Evolutionary conservation across 2,329 filamentous ascomycete species (phyloP).

Genomic region (Stagonosporopsis tanaceti): DNA sequence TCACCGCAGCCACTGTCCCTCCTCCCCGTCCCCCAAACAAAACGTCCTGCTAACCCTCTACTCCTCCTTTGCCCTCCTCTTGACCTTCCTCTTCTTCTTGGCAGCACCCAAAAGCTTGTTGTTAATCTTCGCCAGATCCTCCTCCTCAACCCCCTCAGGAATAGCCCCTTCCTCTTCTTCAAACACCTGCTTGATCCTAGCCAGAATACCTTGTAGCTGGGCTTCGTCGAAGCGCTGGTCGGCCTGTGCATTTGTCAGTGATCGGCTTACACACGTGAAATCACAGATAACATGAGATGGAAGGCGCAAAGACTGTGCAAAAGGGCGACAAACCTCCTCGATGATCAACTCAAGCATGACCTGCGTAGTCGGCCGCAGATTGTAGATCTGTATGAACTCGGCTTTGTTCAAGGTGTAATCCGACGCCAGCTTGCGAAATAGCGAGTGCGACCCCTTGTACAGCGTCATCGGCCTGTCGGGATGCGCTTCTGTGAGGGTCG

Average conservation of each 20-base stretch:
- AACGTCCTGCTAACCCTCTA: neutral
- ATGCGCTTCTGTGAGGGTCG: constrained; percentile 27
- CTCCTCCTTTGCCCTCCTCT: constrained; percentile 11
- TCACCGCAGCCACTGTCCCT: neutral
- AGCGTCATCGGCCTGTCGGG: constrained; percentile 42
- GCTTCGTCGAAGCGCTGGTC: constrained; percentile 42
- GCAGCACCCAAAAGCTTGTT: constrained; percentile 41
- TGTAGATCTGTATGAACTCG: constrained; percentile 51
- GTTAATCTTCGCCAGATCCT: constrained; percentile 37
- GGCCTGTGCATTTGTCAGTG: constrained; percentile 21
- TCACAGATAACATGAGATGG: no score
- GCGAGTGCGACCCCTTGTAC: constrained; percentile 43
- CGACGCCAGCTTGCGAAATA: constrained; percentile 41
- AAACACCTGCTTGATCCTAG: constrained; percentile 37
- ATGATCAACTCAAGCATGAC: constrained; percentile 46
- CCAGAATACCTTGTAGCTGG: constrained; percentile 40
- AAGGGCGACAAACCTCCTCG: constrained; percentile 40
- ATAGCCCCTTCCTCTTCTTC: constrained; percentile 43
- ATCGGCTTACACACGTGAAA: no score
- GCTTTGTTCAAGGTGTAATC: constrained; percentile 47
- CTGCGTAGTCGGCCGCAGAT: constrained; percentile 41
- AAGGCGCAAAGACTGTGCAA: no score
- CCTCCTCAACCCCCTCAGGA: constrained; percentile 36
- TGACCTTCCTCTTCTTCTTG: constrained; percentile 34
- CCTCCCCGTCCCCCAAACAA: neutral